Percentiles rank a stretch among this genome's conserved stretches.
Evolutionary conservation across 2,329 filamentous ascomycete genomes (phyloP).

Genomic region (Cordyceps cateniannulata): DNA sequence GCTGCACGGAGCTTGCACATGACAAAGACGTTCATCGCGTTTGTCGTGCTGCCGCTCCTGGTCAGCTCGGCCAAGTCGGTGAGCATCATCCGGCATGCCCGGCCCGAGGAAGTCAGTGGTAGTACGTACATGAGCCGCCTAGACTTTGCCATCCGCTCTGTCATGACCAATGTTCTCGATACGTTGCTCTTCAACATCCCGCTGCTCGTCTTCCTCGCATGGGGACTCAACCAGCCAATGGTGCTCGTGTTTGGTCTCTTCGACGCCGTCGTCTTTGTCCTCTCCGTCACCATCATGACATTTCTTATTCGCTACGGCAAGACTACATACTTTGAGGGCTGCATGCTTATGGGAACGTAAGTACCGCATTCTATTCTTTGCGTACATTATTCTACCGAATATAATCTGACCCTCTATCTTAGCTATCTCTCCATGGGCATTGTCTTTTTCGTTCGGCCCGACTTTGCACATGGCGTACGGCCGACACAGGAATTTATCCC

Average conservation of each 20-base stretch:
- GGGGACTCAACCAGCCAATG: slow-evolving; percentile 12
- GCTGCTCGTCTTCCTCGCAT: slow-evolving; percentile 8
- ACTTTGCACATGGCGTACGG: not conserved
- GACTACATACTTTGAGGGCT: slow-evolving; percentile 16
- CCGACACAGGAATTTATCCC: not conserved
- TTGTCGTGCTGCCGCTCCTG: slow-evolving; percentile 7
- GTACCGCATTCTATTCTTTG: not conserved
- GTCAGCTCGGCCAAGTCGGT: slow-evolving; percentile 11
- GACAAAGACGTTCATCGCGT: slow-evolving; percentile 4
- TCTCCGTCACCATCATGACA: slow-evolving; percentile 15
- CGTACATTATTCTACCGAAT: not conserved
- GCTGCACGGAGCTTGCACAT: not conserved
- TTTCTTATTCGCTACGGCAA: slow-evolving; percentile 16
- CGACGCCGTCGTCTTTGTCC: slow-evolving; percentile 14
- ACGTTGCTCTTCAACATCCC: slow-evolving; percentile 12
- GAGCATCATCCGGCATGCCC: slow-evolving; percentile 10
- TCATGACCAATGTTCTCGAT: slow-evolving; percentile 12
- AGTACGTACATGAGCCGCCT: slow-evolving; percentile 7
- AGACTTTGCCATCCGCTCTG: slow-evolving; percentile 11
- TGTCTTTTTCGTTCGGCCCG: slow-evolving; percentile 15
- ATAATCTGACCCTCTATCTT: not conserved
- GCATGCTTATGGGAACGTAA: slow-evolving; percentile 18
- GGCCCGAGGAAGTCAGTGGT: not conserved
- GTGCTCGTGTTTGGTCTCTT: slow-evolving; percentile 15
- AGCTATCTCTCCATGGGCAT: slow-evolving; percentile 15